Percentiles rank a stretch among this genome's conserved stretches.
These are phyloP conservation scores for Populus euphratica DNA, from an alignment of 345 rosid species.

Conservation along the genomic window DNA sequence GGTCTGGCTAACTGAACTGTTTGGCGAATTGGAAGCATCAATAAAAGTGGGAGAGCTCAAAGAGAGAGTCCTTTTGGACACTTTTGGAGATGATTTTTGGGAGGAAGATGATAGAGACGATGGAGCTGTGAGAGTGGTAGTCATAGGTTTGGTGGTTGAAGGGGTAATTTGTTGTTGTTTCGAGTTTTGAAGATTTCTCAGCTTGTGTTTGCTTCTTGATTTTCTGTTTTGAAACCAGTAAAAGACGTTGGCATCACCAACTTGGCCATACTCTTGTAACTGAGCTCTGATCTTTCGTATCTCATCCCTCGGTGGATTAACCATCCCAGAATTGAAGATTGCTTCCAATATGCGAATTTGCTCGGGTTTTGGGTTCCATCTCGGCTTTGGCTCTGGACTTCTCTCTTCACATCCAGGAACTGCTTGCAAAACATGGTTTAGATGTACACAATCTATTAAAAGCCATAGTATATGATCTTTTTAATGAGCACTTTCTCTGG, in stretches of 20 bases:
- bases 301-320: slow-evolving; percentile 97
- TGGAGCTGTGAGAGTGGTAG: slow-evolving; percentile 19
- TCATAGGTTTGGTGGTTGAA: slow-evolving; percentile 15
- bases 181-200: slow-evolving; percentile 67
- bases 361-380: slow-evolving; percentile 99
- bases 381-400: slow-evolving; percentile 93
- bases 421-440: background rate
- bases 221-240: slow-evolving; percentile 99
- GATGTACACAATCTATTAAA: background rate
- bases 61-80: slow-evolving; percentile 24
- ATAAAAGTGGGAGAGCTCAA: slow-evolving; percentile 33
- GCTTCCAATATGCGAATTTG: slow-evolving; percentile 93
- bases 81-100: slow-evolving; percentile 51
- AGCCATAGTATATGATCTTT: background rate
- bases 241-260: slow-evolving; percentile 95
- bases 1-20: slow-evolving; percentile 43
- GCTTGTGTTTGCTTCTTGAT: slow-evolving; percentile 94
- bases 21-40: slow-evolving; percentile 28
- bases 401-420: slow-evolving; percentile 75
- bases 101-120: slow-evolving; percentile 69
- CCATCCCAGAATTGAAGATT: slow-evolving; percentile 98
- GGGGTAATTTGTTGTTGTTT: slow-evolving; percentile 34
- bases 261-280: slow-evolving; percentile 93
- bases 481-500: background rate
- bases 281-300: slow-evolving; percentile 85